Base-by-base conservation (phyloP, 768 basidiomycete species). In the Rhodotorula paludigena region DNA sequence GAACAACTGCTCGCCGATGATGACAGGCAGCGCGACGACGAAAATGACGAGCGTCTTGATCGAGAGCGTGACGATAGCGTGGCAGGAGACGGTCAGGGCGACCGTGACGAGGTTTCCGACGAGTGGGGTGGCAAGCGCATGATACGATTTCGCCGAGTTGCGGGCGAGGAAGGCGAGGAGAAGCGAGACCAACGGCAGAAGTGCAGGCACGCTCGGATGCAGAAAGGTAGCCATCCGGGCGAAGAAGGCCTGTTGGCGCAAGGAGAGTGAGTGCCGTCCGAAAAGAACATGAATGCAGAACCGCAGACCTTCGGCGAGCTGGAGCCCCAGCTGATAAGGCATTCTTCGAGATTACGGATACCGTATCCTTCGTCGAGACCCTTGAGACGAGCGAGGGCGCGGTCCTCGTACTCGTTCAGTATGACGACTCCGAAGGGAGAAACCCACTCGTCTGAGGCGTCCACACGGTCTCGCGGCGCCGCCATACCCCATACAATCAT, bases 71-170 rank as follows among this genome's bases (percentile, higher is more conserved):
- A 78, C 52, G 18, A 52, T 42, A 2, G 70, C 71, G 0, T 76
- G 73, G 6, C 74, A 75, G 35, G 75, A 73, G 7, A 76, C 70
- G 14, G 77, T 54, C 42, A 75, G 60, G 20, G 63, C 63, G 54
- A 75, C 63, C n/a, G 73, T 59, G 57, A 72, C 41, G 21, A 77
- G 69, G 28, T 76, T 57, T 11, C 66, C 54, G 53, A 76, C 48
- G 28, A 73, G 58, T 2, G 64, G 64, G 0, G 68, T 69, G 2
- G 54, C 35, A 39, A 73, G 67, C 11, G 62, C 67, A 47, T 73
- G 64, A 44, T 66, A 73, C 10, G 72, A 45, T 23, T 64, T 66
- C 1, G 64, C 64, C 5, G 68, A 66, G 39, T 73, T 61, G 12
- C 63, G 58, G 11, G 68, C 35, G n/a, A 73, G 64, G 64, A 57